phyloP scores from a whole-genome alignment of 345 rosid species.

The Clarkia xantiana region DNA sequence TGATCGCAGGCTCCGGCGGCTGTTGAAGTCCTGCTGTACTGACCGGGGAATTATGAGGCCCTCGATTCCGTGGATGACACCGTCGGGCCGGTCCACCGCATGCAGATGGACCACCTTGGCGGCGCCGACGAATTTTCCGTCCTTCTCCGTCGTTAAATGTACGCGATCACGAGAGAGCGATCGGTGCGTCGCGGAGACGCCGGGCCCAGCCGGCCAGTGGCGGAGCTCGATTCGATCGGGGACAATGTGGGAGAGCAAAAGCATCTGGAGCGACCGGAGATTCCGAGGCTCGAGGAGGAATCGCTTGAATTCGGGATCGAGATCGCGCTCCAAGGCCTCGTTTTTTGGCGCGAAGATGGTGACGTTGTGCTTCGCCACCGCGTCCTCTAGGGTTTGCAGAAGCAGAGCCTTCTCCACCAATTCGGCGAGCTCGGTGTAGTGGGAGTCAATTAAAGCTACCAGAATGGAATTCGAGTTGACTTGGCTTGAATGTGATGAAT shows the following conservation, averaged over 20 bases:
- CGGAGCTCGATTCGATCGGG: conserved; percentile 39
- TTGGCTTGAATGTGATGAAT: conserved; percentile 9
- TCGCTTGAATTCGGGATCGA: conserved; percentile 80
- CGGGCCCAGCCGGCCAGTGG: conserved; percentile 31
- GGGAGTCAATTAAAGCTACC: conserved; percentile 88
- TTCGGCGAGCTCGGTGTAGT: conserved; percentile 79
- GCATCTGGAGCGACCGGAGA: conserved; percentile 62
- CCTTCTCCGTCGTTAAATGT: conserved; percentile 24
- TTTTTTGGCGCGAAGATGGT: conserved; percentile 91
- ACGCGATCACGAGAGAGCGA: conserved; percentile 37
- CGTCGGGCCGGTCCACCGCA: conserved; percentile 50
- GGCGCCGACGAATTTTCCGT: conserved; percentile 21
- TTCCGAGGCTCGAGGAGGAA: conserved; percentile 90
- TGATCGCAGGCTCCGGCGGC: conserved; percentile 36
- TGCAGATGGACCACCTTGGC: conserved; percentile 31
- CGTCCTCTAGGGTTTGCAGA: conserved; percentile 68
- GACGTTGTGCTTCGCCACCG: conserved; percentile 62
- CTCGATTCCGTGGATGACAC: conserved; percentile 57
- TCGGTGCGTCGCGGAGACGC: conserved; percentile 17
- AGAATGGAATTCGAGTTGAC: conserved; percentile 85
- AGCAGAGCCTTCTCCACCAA: conserved; percentile 84
- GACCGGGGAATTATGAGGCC: conserved; percentile 46
- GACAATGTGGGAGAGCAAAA: conserved; percentile 66
- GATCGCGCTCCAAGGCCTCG: conserved; percentile 68
- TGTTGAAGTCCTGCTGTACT: conserved; percentile 55